Evolutionary conservation across 495 filamentous ascomycete genomes (phyloP).

Genomic region (Talaromyces thailandensis): DNA sequence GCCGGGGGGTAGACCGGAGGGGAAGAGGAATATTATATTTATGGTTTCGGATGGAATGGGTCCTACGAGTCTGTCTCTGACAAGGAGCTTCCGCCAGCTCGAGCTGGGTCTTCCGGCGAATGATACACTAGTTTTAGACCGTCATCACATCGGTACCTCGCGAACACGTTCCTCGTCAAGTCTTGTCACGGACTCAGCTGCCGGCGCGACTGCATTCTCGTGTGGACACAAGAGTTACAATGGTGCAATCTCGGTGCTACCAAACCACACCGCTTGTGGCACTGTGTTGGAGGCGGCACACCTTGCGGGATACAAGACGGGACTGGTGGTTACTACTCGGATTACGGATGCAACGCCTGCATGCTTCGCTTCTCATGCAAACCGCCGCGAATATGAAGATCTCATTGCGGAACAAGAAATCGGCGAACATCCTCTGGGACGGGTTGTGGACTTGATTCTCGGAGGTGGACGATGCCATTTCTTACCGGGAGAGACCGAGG

Average conservation of each 20-base stretch:
- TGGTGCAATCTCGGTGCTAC: constrained; percentile 83
- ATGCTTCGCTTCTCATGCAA: constrained; percentile 86
- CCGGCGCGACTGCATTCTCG: constrained; percentile 91
- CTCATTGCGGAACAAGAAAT: constrained; percentile 86
- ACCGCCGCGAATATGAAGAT: constrained; percentile 71
- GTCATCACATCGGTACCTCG: constrained; percentile 80
- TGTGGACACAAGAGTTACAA: constrained; percentile 93
- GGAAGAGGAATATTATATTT: constrained; percentile 90
- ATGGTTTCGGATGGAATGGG: constrained; percentile 99
- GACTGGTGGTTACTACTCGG: constrained; percentile 88
- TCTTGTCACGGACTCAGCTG: constrained; percentile 88
- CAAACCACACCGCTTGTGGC: constrained; percentile 78
- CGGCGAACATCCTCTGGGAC: constrained; percentile 75
- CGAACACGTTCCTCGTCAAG: constrained; percentile 74
- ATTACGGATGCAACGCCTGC: constrained; percentile 97
- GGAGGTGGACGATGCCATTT: constrained; percentile 94
- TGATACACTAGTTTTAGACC: constrained; percentile 69
- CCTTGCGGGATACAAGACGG: constrained; percentile 81
- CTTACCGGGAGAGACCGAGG: constrained; percentile 64
- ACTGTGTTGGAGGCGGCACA: constrained; percentile 94
- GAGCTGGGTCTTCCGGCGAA: constrained; percentile 55
- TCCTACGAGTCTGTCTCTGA: constrained; percentile 77
- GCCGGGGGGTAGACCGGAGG: constrained; percentile 42
- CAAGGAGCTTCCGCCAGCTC: constrained; percentile 71
- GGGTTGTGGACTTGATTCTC: constrained; percentile 82